Percentiles rank a stretch among this genome's conserved stretches.
These are phyloP conservation scores for Wickerhamiella siamensis DNA, from an alignment of 805 yeast genomes.

Conservation along the genomic window DNA sequence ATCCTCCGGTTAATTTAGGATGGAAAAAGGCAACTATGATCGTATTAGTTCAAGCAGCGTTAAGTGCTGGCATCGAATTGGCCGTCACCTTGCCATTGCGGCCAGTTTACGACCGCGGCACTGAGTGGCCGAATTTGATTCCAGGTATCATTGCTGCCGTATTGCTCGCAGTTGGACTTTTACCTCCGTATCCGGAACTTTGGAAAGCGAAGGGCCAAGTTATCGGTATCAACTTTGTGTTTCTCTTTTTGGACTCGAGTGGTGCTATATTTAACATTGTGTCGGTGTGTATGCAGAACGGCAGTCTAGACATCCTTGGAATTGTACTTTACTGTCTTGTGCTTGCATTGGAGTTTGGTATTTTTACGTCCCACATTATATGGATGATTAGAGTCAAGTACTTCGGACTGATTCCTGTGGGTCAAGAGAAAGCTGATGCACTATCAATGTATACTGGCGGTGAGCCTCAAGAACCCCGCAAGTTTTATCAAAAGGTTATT, in stretches of 20 bases:
- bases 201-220: constrained; percentile 70
- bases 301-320: constrained; percentile 64
- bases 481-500: background rate
- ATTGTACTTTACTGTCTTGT: constrained; percentile 61
- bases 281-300: constrained; percentile 39
- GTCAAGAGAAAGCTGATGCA: background rate
- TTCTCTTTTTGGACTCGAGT: constrained; percentile 55
- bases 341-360: constrained; percentile 62
- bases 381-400: constrained; percentile 38
- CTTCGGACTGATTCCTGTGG: constrained; percentile 7
- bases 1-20: constrained; percentile 49
- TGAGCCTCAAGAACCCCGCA: background rate
- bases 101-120: constrained; percentile 35
- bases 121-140: constrained; percentile 62
- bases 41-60: constrained; percentile 28
- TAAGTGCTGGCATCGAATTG: constrained; percentile 46
- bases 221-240: constrained; percentile 75
- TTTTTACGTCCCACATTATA: constrained; percentile 49
- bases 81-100: constrained; percentile 63
- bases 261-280: constrained; percentile 75
- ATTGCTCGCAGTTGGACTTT: constrained; percentile 55
- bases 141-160: constrained; percentile 73
- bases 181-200: constrained; percentile 83
- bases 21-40: constrained; percentile 24
- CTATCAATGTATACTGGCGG: background rate